Base-by-base conservation (phyloP, 78 protist species). In the Thecamonas trahens region DNA sequence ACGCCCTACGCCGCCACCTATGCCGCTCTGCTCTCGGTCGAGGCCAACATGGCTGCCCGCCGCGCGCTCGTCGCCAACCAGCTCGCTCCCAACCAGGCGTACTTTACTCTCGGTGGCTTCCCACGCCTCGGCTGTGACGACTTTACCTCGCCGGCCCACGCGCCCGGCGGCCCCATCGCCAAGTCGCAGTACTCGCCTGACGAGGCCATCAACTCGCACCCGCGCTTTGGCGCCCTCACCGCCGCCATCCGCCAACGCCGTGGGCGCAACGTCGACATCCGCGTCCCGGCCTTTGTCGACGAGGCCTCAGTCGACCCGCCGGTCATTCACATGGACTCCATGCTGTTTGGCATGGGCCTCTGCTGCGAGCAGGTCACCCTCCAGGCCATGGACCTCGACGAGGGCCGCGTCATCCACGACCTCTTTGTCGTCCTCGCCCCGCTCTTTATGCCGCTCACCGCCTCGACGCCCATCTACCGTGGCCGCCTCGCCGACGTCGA, bases 261-360 rank as follows among this genome's bases (percentile, higher is more conserved):
- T 8, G 95, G 94, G 24, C 7, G 28, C 1, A 85, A 86, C 53
- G 96, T 93, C 28, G 77, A 50, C 28, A 89, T 95, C 60, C 38
- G 67, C 44, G 85, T 91, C 34, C 97, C 99, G 26, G 55, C 90
- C 47, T 94, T 74, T 76, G 6, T 15, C n/a, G 99, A 95, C 53
- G 76, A 70, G 50, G 58, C 35, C 31, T 6, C 57, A 28, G 39
- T 50, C 14, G 39, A 31, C 13, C 80, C 84, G 8, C 76, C 77
- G 18, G 61, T 62, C 49, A 90, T 95, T 47, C 82, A 87, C 77
- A 93, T 93, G 97, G 99, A 96, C 72, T 78, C 95, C 67, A 94
- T 94, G 99, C 93, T 91, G 29, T 96, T 94, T 60, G 99, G 99
- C 34, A 96, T 96, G 99, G 99, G 99, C 20, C 61, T 78, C 67